Evolutionary conservation across 257 asterid genomes (phyloP).

Genomic region (Nemophila menziesii): DNA sequence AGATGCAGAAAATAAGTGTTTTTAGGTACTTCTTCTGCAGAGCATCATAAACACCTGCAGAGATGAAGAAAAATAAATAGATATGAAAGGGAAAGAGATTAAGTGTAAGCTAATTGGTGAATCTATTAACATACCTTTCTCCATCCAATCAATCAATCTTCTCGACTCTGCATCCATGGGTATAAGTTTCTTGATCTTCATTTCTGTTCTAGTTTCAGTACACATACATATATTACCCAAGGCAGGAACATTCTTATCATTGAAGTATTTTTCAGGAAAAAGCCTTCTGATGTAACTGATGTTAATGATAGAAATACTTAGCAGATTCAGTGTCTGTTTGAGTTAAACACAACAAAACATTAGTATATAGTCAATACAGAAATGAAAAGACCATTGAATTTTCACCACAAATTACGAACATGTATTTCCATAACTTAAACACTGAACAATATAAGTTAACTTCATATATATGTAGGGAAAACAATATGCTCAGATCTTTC

Average conservation of each 20-base stretch:
- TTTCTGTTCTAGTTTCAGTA: slow-evolving; percentile 31
- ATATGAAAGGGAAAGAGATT: slow-evolving; percentile 8
- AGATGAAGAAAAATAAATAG: slow-evolving; percentile 9
- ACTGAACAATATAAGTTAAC: too few relatives aligned
- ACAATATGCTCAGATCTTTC: too few relatives aligned
- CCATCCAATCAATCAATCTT: slow-evolving; percentile 94
- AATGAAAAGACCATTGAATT: too few relatives aligned
- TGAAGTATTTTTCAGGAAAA: slow-evolving; percentile 84
- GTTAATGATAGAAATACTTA: slow-evolving; percentile 91
- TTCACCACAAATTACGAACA: too few relatives aligned
- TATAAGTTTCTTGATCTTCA: slow-evolving; percentile 96
- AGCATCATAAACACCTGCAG: slow-evolving; percentile 83
- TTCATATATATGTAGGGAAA: too few relatives aligned
- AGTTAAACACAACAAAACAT: too few relatives aligned
- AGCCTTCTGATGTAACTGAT: slow-evolving; percentile 94
- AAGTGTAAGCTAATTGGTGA: too few relatives aligned
- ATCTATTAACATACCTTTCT: slow-evolving; percentile 52
- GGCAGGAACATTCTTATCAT: slow-evolving; percentile 92
- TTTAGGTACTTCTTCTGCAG: slow-evolving; percentile 81
- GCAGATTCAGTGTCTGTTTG: slow-evolving; percentile 74
- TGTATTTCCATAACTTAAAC: too few relatives aligned
- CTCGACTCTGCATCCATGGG: slow-evolving; percentile 98
- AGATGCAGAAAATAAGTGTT: slow-evolving; percentile 79
- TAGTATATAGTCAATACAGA: too few relatives aligned
- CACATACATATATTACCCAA: slow-evolving; percentile 41